These are phyloP conservation scores for Saprolegnia parasitica DNA, from an alignment of 352 stramenopile genomes.

Conservation along the genomic window DNA sequence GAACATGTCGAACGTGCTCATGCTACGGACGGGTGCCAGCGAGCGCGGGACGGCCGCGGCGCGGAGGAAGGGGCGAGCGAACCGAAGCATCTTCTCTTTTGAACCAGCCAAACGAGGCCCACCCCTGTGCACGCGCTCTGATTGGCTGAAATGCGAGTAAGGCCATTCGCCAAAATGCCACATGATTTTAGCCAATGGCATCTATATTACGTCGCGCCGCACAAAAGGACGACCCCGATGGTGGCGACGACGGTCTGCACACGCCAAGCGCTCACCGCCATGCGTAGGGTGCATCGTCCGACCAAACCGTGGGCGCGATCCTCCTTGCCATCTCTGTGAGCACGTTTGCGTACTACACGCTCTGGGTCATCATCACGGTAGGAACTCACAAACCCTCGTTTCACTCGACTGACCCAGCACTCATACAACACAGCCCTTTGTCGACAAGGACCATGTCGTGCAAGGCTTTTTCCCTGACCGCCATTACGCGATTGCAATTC, in stretches of 20 bases:
- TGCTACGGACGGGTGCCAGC: background rate
- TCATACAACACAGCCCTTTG: slow-evolving; percentile 80
- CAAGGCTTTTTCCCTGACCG: slow-evolving; percentile 85
- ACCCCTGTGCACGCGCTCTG: background rate
- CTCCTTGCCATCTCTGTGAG: slow-evolving; percentile 74
- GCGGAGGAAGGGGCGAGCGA: slow-evolving; percentile 23
- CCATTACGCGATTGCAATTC: slow-evolving; percentile 86
- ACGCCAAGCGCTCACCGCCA: background rate
- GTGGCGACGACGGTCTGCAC: background rate
- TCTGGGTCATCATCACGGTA: slow-evolving; percentile 89
- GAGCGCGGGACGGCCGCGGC: background rate
- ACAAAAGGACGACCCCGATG: background rate
- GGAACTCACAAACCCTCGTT: background rate
- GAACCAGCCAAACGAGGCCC: slow-evolving; percentile 27
- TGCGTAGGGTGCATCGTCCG: slow-evolving; percentile 47
- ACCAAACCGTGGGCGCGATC: slow-evolving; percentile 71
- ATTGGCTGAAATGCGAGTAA: slow-evolving; percentile 15
- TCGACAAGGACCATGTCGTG: slow-evolving; percentile 69
- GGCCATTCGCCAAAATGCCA: slow-evolving; percentile 20
- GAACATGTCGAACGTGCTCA: slow-evolving; percentile 19
- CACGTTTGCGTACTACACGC: slow-evolving; percentile 89
- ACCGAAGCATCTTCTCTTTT: slow-evolving; percentile 19
- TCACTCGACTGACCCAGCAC: background rate
- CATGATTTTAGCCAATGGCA: slow-evolving; percentile 13
- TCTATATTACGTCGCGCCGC: background rate